Base-by-base conservation (phyloP, 1,139 yeast genomes). In the Diutina pseudorugosa region DNA sequence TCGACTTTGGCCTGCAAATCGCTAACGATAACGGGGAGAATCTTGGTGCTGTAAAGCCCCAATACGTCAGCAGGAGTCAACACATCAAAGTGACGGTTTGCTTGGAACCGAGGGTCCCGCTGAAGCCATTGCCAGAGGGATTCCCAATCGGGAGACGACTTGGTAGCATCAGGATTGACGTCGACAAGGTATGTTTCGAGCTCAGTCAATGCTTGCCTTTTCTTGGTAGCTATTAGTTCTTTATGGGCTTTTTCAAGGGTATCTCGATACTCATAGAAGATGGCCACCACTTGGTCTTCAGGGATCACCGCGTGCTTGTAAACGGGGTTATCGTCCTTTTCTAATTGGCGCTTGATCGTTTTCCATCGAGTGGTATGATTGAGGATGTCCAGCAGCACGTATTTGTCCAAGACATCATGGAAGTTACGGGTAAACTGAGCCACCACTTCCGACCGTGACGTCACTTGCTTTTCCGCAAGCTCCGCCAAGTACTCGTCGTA, bases 321-420 rank as follows among this genome's bases (percentile, higher is more conserved):
- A 12, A 84, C 77, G 0, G 91, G 82, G 59, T 73, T 71, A 19
- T 86, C 94, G 51, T 83, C 82, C 5, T 70, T 65, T 3, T 87
- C 73, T 53, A 76, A 57, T 21, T 59, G 52, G 23, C 68, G 69
- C 56, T 75, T 77, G 1, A 79, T 72, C 0, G 83, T 75, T 33
- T 64, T 59, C 96, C 96, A 90, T 47, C 88, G 69, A 0, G 95
- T 81, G 55, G 74, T 77, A 56, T 80, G 73, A 42, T 72, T 71
- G 41, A 89, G 70, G 27, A 73, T 70, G 0, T 69, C 71, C 14
- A 58, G 54, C 7, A 57, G 52, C 36, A 65, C 58, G 51, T 71
- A 68, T 6, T 65, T 65, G 42, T 69, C 62, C 52, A 88, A 65
- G 51, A 83, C 75, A 12, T 70, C 66, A 14, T 65, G 54, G 63